A percentile compares a stretch with the other conserved stretches of the same genome.
These are phyloP conservation scores for Candida alai DNA, from an alignment of 805 yeast species.

Conservation along the genomic window DNA sequence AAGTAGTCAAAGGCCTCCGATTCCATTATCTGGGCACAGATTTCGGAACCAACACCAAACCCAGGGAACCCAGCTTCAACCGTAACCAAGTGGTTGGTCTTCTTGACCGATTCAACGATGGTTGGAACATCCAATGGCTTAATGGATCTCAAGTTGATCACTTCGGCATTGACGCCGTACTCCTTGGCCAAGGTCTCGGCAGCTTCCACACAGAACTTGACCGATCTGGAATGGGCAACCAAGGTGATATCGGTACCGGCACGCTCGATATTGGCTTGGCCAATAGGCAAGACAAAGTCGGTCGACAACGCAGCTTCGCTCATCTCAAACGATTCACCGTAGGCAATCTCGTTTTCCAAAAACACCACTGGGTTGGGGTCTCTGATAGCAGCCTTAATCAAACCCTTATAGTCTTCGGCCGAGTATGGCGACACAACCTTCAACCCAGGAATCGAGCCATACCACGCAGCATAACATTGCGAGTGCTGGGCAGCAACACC, in stretches of 20 bases:
- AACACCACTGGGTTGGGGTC: slow-evolving; percentile 98
- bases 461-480: slow-evolving; percentile 97
- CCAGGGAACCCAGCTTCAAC: slow-evolving; percentile 98
- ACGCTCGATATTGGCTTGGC: slow-evolving; percentile 92
- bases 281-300: slow-evolving; percentile 89
- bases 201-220: slow-evolving; percentile 80
- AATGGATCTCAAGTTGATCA: slow-evolving; percentile 91
- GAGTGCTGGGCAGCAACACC: slow-evolving; percentile 99
- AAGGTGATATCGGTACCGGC: slow-evolving; percentile 89
- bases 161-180: slow-evolving; percentile 88
- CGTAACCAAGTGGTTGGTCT: slow-evolving; percentile 93
- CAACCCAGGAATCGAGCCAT: slow-evolving; percentile 96
- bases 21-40: slow-evolving; percentile 97
- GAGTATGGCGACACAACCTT: slow-evolving; percentile 95
- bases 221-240: slow-evolving; percentile 90
- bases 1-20: slow-evolving; percentile 96
- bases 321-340: slow-evolving; percentile 88
- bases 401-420: slow-evolving; percentile 94
- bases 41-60: slow-evolving; percentile 98
- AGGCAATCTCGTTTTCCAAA: slow-evolving; percentile 92
- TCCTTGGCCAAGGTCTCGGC: slow-evolving; percentile 83
- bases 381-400: slow-evolving; percentile 92
- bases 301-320: slow-evolving; percentile 84
- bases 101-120: slow-evolving; percentile 83
- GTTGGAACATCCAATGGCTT: slow-evolving; percentile 93